These are phyloP conservation scores for Lumnitzera littorea DNA, from an alignment of 345 rosid genomes.

Conservation along the genomic window DNA sequence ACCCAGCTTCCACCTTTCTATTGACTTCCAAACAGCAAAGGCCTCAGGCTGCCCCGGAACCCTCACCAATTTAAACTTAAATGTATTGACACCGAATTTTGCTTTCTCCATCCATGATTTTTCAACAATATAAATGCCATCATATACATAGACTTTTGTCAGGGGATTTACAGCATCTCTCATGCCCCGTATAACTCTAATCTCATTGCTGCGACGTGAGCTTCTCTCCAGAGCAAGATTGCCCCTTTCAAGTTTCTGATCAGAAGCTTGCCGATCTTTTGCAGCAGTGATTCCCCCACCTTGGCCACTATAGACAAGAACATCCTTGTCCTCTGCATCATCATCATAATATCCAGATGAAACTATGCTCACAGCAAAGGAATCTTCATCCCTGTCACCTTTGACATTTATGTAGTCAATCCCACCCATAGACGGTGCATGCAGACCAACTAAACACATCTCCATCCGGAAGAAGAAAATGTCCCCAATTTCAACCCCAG, in stretches of 20 bases:
- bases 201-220: slow-evolving; percentile 55
- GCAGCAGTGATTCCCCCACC: slow-evolving; percentile 47
- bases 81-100: slow-evolving; percentile 64
- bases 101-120: slow-evolving; percentile 83
- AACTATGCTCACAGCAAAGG: slow-evolving; percentile 71
- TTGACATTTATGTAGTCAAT: slow-evolving; percentile 59
- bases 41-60: slow-evolving; percentile 64
- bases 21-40: slow-evolving; percentile 55
- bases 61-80: slow-evolving; percentile 65
- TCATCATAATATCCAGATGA: slow-evolving; percentile 75
- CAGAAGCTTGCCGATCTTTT: slow-evolving; percentile 32
- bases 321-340: slow-evolving; percentile 56
- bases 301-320: slow-evolving; percentile 68
- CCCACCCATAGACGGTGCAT: slow-evolving; percentile 74
- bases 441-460: slow-evolving; percentile 71
- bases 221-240: slow-evolving; percentile 87
- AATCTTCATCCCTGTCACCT: slow-evolving; percentile 44
- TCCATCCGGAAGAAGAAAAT: slow-evolving; percentile 79
- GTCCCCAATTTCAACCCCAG: slow-evolving; percentile 80
- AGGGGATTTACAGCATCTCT: slow-evolving; percentile 37
- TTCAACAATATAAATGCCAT: slow-evolving; percentile 61
- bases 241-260: slow-evolving; percentile 88
- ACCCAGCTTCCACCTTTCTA: slow-evolving; percentile 57
- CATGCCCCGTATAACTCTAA: slow-evolving; percentile 70
- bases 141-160: slow-evolving; percentile 56